Percentiles rank a stretch among this genome's conserved stretches.
These are phyloP conservation scores for Flueggea neowawraea DNA, from an alignment of 441 rosid genomes.

Conservation along the genomic window DNA sequence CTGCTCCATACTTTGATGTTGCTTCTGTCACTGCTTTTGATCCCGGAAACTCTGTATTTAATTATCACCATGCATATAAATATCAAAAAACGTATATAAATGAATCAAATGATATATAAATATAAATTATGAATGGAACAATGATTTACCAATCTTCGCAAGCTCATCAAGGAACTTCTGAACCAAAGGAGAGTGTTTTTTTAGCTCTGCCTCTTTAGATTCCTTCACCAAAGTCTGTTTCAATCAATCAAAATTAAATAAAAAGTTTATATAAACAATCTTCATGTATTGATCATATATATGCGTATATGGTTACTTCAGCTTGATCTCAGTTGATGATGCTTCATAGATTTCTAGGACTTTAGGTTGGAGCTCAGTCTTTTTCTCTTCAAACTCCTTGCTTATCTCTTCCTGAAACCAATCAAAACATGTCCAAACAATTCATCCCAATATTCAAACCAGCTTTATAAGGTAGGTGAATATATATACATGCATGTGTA, in stretches of 20 bases:
- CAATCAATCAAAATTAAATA: neutral
- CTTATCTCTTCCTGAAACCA: constrained; percentile 50
- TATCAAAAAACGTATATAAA: neutral
- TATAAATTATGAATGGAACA: neutral
- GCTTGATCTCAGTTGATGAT: constrained; percentile 70
- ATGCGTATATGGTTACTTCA: constrained; percentile 7
- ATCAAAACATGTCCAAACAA: neutral
- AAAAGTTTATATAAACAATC: neutral
- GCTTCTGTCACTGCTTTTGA: constrained; percentile 56
- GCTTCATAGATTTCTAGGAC: constrained; percentile 73
- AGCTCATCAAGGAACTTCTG: constrained; percentile 70
- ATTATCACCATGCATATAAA: neutral
- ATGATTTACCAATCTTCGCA: constrained; percentile 55
- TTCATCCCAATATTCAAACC: no score
- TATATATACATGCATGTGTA: no score
- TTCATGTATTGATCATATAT: no score
- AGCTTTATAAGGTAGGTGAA: neutral
- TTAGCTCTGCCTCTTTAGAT: constrained; percentile 60
- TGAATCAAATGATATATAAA: no score
- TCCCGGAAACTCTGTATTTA: constrained; percentile 63
- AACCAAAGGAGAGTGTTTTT: constrained; percentile 59
- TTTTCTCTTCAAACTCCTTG: constrained; percentile 80
- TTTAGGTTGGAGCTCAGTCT: constrained; percentile 66
- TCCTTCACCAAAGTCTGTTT: constrained; percentile 61
- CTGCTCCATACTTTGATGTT: constrained; percentile 52